Conservation (phyloP, 352 stramenopile species). For the Phytopythium helicoides region DNA sequence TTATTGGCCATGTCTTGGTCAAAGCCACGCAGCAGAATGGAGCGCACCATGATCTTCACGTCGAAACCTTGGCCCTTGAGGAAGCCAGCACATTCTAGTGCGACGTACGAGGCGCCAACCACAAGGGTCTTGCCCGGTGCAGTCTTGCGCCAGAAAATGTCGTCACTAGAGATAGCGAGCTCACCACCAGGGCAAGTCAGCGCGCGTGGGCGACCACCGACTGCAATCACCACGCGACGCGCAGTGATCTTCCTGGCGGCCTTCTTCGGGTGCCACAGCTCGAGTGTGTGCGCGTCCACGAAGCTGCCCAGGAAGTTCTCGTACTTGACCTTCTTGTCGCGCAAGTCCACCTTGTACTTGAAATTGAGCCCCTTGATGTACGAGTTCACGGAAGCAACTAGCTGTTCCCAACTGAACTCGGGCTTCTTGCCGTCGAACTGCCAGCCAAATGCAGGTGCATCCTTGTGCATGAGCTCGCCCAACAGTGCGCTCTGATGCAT, state of each 20-base stretch:
- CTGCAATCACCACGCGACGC: slow-evolving; percentile 93
- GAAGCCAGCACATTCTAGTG: slow-evolving; percentile 98
- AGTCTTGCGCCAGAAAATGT: slow-evolving; percentile 83
- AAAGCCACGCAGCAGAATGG: slow-evolving; percentile 96
- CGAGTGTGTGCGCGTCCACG: slow-evolving; percentile 92
- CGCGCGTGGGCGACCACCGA: slow-evolving; percentile 90
- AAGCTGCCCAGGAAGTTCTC: slow-evolving; percentile 93
- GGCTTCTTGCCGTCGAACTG: slow-evolving; percentile 14
- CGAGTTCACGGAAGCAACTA: slow-evolving; percentile 94
- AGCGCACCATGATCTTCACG: slow-evolving; percentile 97
- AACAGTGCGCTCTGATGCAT: slow-evolving; percentile 97
- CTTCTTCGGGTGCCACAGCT: slow-evolving; percentile 87
- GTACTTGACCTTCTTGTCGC: slow-evolving; percentile 95
- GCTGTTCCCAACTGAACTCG: slow-evolving; percentile 88
- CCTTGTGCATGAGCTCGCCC: slow-evolving; percentile 84
- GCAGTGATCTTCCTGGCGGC: slow-evolving; percentile 91
- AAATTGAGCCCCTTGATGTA: slow-evolving; percentile 99
- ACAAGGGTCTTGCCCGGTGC: slow-evolving; percentile 96
- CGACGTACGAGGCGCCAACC: slow-evolving; percentile 97
- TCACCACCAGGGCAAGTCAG: slow-evolving; percentile 91
- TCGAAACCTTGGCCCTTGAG: slow-evolving; percentile 94
- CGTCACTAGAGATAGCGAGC: slow-evolving; percentile 91
- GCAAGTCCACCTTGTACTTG: slow-evolving; percentile 96
- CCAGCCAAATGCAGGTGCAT: slow-evolving; percentile 90
- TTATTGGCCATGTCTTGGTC: slow-evolving; percentile 96